A percentile compares a stretch with the other conserved stretches of the same genome.
These are phyloP conservation scores for Luffa aegyptiaca DNA, from an alignment of 306 rosid species.

Conservation along the genomic window DNA sequence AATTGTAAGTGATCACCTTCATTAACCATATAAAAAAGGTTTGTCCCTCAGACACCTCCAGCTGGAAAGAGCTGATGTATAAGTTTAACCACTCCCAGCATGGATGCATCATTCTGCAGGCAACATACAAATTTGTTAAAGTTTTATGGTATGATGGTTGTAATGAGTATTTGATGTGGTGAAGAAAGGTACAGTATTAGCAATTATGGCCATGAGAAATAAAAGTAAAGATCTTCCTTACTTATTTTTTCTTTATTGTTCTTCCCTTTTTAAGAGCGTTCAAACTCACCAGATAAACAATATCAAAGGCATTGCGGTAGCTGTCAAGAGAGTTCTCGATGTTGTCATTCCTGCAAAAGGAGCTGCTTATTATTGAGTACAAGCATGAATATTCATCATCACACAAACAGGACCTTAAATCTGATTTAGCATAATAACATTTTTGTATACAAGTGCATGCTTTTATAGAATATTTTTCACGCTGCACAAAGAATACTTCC, in stretches of 20 bases:
- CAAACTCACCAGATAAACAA: conserved; percentile 69
- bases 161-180: not conserved
- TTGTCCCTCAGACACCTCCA: conserved; percentile 17
- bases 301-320: conserved; percentile 66
- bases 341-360: conserved; percentile 63
- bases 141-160: not conserved
- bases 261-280: not conserved
- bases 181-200: not conserved
- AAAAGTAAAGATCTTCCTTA: not conserved
- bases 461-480: not conserved
- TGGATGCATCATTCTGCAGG: conserved; percentile 88
- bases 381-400: not conserved
- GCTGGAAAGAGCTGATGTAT: conserved; percentile 44
- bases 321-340: conserved; percentile 54
- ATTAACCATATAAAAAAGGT: not conserved
- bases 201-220: not conserved
- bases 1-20: conserved; percentile 12
- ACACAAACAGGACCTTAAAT: not conserved
- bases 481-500: not conserved
- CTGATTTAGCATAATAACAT: not conserved
- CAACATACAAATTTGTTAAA: conserved; percentile 13
- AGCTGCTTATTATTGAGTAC: conserved; percentile 1
- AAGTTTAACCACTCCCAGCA: conserved; percentile 67
- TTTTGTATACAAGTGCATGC: not conserved
- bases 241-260: not conserved